Evolutionary conservation across 768 basidiomycete species (phyloP), one percentile per base, ranked within the genome.

Genomic region (Phaeotremella skinneri): DNA sequence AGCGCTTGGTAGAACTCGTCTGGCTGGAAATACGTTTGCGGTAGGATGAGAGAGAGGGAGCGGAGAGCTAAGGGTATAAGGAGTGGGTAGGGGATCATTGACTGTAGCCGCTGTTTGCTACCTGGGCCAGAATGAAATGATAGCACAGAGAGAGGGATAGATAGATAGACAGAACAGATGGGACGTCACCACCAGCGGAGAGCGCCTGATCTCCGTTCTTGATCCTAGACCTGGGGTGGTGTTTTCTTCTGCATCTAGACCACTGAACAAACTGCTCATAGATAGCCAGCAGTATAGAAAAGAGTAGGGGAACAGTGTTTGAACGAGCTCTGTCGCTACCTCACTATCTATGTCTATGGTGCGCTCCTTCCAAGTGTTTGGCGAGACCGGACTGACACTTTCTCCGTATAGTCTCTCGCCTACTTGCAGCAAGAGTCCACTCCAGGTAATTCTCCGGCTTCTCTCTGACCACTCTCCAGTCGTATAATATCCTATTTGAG

Each of bases 1-100:
- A 98, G 82, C 4, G 91, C 84, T 73, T 99, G 96, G 68, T 88
- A 97, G 77, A 89, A 94, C 77, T 98, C 96, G 76, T 99, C 96
- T 7, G 96, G 92, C 75, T 97, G 93, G 75, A 98, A 98, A 79
- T 88, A 89, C 3, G 92, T 90, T 54, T 82, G 82, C 0, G 90
- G 92, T 39, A 79, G 78, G 30, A 93, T 72, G 2, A 69, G 62
- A 0, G 90, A 87, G 6, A 72, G 6, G 6, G 73, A 56, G 2
- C 78, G 75, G 48, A 79, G 30, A 0, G 56, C 17, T 52, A 79
- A 58, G 2, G 75, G 55, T 29, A 73, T n/a, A 3, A 64, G 37
- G 17, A 72, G 47, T 23, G 68, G 59, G 11, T n/a, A 23, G 26
- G 56, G 56, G 20, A 59, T 41, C 59, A 64, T 63, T 23, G 7